Evolutionary conservation across 176 grass and related monocot species (phyloP).

Genomic region (Musa beccarii): DNA sequence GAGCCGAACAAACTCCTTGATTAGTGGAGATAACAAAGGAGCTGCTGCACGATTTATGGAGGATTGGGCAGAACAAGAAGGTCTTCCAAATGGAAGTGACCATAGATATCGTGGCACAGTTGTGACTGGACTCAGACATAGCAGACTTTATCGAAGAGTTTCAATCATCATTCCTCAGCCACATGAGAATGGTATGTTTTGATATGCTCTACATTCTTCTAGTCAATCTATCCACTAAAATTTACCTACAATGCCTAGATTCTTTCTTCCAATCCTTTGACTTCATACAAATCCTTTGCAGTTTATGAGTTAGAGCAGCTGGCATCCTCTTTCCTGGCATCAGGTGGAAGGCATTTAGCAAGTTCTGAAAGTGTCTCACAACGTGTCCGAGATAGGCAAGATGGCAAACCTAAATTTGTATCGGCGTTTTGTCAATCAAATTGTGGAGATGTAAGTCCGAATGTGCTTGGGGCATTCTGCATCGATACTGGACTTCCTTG

Average conservation of each 20-base stretch:
- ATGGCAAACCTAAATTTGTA: conserved; percentile 59
- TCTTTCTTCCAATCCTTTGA: conserved; percentile 14
- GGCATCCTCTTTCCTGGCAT: conserved; percentile 70
- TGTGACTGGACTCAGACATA: conserved; percentile 21
- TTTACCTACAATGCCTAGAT: background rate
- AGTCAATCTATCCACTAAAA: background rate
- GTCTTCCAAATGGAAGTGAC: conserved; percentile 30
- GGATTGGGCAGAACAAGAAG: conserved; percentile 73
- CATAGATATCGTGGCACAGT: conserved; percentile 20
- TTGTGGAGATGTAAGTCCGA: conserved; percentile 99
- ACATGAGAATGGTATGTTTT: conserved; percentile 56
- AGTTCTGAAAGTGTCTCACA: conserved; percentile 39
- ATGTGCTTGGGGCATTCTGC: conserved; percentile 90
- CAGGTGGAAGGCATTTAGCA: conserved; percentile 60
- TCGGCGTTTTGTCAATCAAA: conserved; percentile 98
- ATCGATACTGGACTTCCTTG: conserved; percentile 86
- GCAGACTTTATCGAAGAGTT: conserved; percentile 48
- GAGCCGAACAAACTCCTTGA: conserved; percentile 88
- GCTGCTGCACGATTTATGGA: conserved; percentile 96
- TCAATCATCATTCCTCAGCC: conserved; percentile 82
- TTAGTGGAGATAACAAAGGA: conserved; percentile 98
- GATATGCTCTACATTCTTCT: conserved; percentile 6
- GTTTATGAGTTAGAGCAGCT: conserved; percentile 58
- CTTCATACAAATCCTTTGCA: conserved; percentile 27
- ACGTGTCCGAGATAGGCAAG: conserved; percentile 52